phyloP scores from a whole-genome alignment of 768 basidiomycete species.

The Trametes meyenii region DNA sequence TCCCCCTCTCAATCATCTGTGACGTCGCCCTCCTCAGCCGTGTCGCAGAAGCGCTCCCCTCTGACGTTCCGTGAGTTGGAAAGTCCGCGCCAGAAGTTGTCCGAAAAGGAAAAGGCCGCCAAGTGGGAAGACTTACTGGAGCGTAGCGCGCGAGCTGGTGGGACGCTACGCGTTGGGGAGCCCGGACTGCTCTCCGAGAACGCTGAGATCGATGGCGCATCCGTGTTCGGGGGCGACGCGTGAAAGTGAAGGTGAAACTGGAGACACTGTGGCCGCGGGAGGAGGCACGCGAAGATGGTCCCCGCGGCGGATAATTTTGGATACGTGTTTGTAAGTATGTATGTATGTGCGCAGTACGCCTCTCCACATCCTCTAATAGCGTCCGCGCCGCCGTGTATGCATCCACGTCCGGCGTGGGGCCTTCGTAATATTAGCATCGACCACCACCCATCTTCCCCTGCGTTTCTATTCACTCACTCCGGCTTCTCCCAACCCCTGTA shows the following conservation, averaged over 20 bases:
- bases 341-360: not conserved
- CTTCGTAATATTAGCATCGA: not conserved
- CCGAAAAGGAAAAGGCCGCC: constrained; percentile 70
- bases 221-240: constrained; percentile 1
- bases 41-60: constrained; percentile 32
- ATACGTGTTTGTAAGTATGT: not conserved
- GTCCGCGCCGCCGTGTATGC: not conserved
- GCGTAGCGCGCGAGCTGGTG: constrained; percentile 69
- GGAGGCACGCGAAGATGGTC: not conserved
- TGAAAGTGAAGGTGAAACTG: not conserved
- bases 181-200: constrained; percentile 48
- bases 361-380: not conserved
- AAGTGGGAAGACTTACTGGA: constrained; percentile 72
- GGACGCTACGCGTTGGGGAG: constrained; percentile 63
- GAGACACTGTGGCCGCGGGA: not conserved
- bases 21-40: constrained; percentile 23
- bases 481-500: not conserved
- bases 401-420: not conserved
- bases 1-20: constrained; percentile 23
- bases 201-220: constrained; percentile 18
- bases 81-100: constrained; percentile 44
- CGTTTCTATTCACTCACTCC: not conserved
- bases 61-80: constrained; percentile 54
- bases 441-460: not conserved
- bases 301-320: not conserved